Evolutionary conservation across 352 stramenopile species (phyloP).

Genomic region (Phytophthora macrochlamydospora): DNA sequence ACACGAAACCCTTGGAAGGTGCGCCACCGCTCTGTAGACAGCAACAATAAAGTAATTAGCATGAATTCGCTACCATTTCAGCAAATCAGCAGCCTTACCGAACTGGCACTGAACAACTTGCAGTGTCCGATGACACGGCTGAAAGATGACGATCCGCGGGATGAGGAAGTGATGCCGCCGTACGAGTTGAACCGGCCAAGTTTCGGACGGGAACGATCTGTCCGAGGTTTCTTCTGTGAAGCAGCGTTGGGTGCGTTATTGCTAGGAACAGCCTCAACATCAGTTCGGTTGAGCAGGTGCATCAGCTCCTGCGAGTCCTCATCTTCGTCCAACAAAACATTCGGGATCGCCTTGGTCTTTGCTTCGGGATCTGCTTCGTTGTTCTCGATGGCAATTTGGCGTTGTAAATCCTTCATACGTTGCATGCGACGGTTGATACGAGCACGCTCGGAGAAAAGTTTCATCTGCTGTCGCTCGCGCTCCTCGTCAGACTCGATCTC

Average conservation of each 20-base stretch:
- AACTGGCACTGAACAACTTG: conserved; percentile 72
- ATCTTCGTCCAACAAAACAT: conserved; percentile 76
- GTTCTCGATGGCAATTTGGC: conserved; percentile 55
- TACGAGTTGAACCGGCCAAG: conserved; percentile 66
- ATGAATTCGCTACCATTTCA: background rate
- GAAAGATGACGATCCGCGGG: conserved; percentile 66
- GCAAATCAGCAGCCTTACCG: conserved; percentile 38
- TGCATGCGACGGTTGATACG: conserved; percentile 87
- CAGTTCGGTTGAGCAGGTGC: conserved; percentile 64
- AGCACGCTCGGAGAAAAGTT: conserved; percentile 81
- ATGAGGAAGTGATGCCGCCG: conserved; percentile 42
- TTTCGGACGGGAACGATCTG: conserved; percentile 22
- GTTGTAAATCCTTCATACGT: conserved; percentile 84
- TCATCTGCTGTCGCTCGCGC: conserved; percentile 85
- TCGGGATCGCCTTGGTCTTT: conserved; percentile 41
- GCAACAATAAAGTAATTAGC: conserved; percentile 6
- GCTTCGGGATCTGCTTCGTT: conserved; percentile 35
- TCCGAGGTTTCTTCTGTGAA: conserved; percentile 12
- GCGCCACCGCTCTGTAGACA: conserved; percentile 15
- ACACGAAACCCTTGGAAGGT: conserved; percentile 78
- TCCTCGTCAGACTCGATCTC: conserved; percentile 80
- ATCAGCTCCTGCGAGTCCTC: conserved; percentile 80
- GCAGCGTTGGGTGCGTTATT: conserved; percentile 5
- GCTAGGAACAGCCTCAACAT: conserved; percentile 33
- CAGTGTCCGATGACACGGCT: conserved; percentile 69